phyloP scores from a whole-genome alignment of 495 filamentous ascomycete genomes.

The Corynascus novoguineensis region DNA sequence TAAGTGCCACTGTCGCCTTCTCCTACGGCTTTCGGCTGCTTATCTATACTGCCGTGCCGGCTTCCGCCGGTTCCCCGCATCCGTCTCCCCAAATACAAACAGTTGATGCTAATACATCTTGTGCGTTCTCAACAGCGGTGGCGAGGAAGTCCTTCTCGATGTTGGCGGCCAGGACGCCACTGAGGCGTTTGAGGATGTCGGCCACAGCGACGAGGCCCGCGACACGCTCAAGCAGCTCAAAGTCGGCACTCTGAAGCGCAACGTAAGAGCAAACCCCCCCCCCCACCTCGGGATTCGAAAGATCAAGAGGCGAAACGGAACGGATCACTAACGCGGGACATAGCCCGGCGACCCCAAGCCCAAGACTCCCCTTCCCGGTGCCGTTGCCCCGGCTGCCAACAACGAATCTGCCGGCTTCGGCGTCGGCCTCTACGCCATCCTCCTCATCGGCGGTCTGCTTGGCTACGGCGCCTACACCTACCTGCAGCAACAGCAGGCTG shows the following conservation, averaged over 20 bases:
- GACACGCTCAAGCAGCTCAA: constrained; percentile 80
- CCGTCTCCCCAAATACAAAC: neutral
- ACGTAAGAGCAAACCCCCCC: too few species aligned
- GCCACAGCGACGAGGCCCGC: constrained; percentile 97
- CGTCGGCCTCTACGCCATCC: constrained; percentile 73
- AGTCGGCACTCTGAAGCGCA: constrained; percentile 77
- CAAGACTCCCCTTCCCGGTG: constrained; percentile 44
- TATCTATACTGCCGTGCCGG: neutral
- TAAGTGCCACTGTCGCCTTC: constrained; percentile 50
- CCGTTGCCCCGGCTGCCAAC: constrained; percentile 45
- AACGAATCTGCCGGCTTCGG: constrained; percentile 56
- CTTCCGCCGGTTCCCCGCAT: constrained; percentile 6
- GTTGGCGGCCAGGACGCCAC: constrained; percentile 95
- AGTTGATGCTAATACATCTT: constrained; percentile 18
- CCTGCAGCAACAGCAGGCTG: constrained; percentile 57
- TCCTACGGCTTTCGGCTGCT: neutral
- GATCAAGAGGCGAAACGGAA: neutral
- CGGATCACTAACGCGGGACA: constrained; percentile 1
- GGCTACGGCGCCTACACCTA: constrained; percentile 88
- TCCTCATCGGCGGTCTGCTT: constrained; percentile 69
- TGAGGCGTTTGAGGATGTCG: constrained; percentile 98
- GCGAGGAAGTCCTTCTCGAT: constrained; percentile 96
- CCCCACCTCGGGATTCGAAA: neutral
- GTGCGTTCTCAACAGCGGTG: constrained; percentile 61
- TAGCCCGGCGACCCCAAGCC: constrained; percentile 83